phyloP scores from a whole-genome alignment of 129 eudicot species.

The Flaveria sonorensis region DNA sequence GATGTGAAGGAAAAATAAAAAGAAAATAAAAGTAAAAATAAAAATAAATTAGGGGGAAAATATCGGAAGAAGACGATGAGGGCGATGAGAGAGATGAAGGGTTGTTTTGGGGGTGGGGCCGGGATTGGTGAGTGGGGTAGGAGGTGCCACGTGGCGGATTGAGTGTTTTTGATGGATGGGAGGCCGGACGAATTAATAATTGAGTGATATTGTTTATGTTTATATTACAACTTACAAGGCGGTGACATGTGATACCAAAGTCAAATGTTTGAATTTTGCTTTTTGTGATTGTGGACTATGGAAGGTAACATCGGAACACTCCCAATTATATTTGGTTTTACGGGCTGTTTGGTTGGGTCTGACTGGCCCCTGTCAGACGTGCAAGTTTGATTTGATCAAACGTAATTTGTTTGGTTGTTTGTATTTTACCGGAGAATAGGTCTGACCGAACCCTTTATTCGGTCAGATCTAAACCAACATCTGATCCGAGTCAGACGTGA shows the following conservation, averaged over 20 bases:
- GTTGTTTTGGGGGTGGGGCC: constrained; percentile 22
- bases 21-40: background rate
- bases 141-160: constrained; percentile 37
- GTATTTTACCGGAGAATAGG: too few relatives aligned
- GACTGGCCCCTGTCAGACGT: too few relatives aligned
- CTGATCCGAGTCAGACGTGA: too few relatives aligned
- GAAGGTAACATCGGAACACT: too few relatives aligned
- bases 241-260: constrained; percentile 27
- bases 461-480: too few relatives aligned
- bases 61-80: constrained; percentile 26
- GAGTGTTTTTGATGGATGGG: background rate
- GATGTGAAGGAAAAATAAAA: constrained; percentile 11
- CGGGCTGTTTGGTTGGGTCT: too few relatives aligned
- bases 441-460: too few relatives aligned
- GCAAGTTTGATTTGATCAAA: too few relatives aligned
- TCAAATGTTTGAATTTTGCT: constrained; percentile 17
- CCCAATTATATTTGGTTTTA: too few relatives aligned
- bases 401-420: too few relatives aligned
- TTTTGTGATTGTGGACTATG: background rate
- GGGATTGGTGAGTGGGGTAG: constrained; percentile 25
- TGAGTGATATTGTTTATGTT: constrained; percentile 12
- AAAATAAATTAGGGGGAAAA: constrained; percentile 11
- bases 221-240: background rate
- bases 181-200: constrained; percentile 7
- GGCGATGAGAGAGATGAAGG: constrained; percentile 14